Conservation (phyloP, 2,329 filamentous ascomycete genomes). For the Apiospora saccharicola region DNA sequence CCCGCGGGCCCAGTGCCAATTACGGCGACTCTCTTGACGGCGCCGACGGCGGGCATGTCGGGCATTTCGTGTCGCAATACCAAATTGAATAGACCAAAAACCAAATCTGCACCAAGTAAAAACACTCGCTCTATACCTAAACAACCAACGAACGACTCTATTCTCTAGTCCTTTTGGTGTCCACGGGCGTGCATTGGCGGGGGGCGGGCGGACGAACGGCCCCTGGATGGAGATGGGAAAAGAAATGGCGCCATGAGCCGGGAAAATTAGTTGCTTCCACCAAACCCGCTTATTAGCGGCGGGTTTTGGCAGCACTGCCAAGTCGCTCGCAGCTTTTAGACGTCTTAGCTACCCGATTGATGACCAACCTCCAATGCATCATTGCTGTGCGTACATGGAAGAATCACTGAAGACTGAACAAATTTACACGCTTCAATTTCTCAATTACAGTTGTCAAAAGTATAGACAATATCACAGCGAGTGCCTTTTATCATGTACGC, state of each 20-base stretch:
- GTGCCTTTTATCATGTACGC: no score
- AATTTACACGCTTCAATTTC: no score
- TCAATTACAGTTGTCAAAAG: no score
- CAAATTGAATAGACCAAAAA: neutral
- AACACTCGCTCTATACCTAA: neutral
- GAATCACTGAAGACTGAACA: no score
- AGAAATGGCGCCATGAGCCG: slow-evolving; percentile 12
- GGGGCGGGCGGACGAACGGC: neutral
- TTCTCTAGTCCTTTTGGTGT: neutral
- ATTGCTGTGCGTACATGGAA: no score
- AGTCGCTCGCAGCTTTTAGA: no score
- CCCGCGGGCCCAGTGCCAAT: slow-evolving; percentile 69
- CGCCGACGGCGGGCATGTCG: neutral
- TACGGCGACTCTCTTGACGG: slow-evolving; percentile 57
- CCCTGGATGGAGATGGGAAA: neutral
- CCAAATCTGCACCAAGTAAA: neutral
- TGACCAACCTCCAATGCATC: no score
- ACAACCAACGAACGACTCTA: neutral
- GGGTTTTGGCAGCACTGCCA: neutral
- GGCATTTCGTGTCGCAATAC: neutral
- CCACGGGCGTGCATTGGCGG: neutral
- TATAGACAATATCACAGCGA: no score
- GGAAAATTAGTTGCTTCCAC: slow-evolving; percentile 1
- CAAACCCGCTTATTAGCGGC: slow-evolving; percentile 4
- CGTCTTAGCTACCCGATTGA: no score